These are phyloP conservation scores for Suhomyces prunicola DNA, from an alignment of 805 yeast genomes.

Conservation along the genomic window DNA sequence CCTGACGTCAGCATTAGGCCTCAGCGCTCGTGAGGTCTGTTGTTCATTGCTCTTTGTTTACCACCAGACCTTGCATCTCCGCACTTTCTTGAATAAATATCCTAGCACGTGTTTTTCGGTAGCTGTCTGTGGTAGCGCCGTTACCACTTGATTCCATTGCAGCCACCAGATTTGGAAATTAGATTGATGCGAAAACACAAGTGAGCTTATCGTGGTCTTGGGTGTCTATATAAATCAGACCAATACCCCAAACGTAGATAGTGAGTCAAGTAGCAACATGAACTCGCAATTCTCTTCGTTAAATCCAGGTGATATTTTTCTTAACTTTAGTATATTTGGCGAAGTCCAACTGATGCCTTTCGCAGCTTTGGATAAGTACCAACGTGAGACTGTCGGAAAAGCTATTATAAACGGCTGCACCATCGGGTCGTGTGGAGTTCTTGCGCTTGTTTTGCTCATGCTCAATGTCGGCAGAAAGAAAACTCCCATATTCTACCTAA, in stretches of 20 bases:
- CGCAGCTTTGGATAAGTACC: slow-evolving; percentile 5
- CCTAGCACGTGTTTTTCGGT: not conserved
- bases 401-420: slow-evolving; percentile 7
- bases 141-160: not conserved
- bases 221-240: not conserved
- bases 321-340: slow-evolving; percentile 4
- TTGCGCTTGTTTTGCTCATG: slow-evolving; percentile 5
- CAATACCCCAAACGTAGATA: not conserved
- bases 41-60: not conserved
- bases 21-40: not conserved
- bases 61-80: not conserved
- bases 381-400: not conserved
- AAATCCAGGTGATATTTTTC: not conserved
- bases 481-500: slow-evolving; percentile 73
- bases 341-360: slow-evolving; percentile 1
- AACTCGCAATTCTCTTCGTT: not conserved
- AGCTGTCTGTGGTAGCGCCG: not conserved
- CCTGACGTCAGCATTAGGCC: not conserved
- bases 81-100: not conserved
- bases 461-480: slow-evolving; percentile 40
- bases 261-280: not conserved
- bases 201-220: not conserved
- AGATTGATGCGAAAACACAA: not conserved
- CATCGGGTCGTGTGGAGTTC: slow-evolving; percentile 10
- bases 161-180: not conserved